Conservation (phyloP, 108 stramenopile genomes). For the Skeletonema costatum region DNA sequence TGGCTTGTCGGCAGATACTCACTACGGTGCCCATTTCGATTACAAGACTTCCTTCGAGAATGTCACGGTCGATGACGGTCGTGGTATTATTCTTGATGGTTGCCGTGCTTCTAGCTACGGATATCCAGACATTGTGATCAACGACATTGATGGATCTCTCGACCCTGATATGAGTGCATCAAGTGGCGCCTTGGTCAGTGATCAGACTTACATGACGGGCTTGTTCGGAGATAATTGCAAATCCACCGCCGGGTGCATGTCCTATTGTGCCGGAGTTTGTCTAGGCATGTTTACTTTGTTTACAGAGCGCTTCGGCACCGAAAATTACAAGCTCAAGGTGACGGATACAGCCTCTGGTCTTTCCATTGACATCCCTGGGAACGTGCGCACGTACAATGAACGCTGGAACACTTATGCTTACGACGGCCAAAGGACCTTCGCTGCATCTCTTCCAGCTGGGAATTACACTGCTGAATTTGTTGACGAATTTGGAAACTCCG, state of each 20-base stretch:
- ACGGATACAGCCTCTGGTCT: conserved; percentile 11
- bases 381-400: conserved; percentile 13
- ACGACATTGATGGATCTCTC: conserved; percentile 40
- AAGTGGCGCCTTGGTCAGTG: conserved; percentile 3
- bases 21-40: conserved; percentile 31
- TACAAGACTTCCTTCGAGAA: conserved; percentile 37
- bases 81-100: conserved; percentile 29
- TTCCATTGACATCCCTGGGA: conserved; percentile 17
- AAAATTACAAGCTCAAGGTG: conserved; percentile 34
- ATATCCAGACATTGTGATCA: conserved; percentile 46
- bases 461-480: conserved; percentile 40
- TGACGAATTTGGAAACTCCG: conserved; percentile 25
- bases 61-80: conserved; percentile 32
- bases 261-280: conserved; percentile 45
- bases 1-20: neutral
- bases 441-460: conserved; percentile 49
- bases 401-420: conserved; percentile 11
- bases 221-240: conserved; percentile 20
- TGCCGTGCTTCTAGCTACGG: conserved; percentile 24
- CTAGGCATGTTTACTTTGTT: conserved; percentile 31
- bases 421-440: conserved; percentile 24
- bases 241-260: conserved; percentile 17
- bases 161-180: conserved; percentile 29
- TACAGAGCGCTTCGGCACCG: conserved; percentile 49
- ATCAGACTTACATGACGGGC: conserved; percentile 8